phyloP scores from a whole-genome alignment of 257 asterid genomes.

The Euphrasia confusa region DNA sequence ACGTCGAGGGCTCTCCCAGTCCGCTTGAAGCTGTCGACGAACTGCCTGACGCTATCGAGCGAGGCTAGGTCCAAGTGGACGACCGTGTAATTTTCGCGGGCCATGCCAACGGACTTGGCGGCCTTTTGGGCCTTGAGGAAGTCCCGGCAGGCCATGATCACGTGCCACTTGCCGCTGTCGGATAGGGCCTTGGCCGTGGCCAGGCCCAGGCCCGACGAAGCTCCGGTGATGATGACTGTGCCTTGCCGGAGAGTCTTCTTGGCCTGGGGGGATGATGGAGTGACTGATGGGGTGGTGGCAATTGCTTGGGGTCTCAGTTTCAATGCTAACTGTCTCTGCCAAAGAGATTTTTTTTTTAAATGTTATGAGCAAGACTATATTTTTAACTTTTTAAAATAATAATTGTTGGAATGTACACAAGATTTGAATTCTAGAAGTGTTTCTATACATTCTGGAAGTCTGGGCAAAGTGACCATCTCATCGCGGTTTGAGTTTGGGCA shows the following conservation, averaged over 20 bases:
- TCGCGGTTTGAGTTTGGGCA: too few relatives aligned
- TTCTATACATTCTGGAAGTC: too few relatives aligned
- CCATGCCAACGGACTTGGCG: slow-evolving; percentile 69
- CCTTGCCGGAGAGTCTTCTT: slow-evolving; percentile 78
- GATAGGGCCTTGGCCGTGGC: slow-evolving; percentile 84
- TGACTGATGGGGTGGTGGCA: slow-evolving; percentile 49
- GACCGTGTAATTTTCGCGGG: slow-evolving; percentile 65
- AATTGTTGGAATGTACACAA: too few relatives aligned
- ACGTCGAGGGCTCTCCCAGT: slow-evolving; percentile 64
- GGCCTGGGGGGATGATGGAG: slow-evolving; percentile 42
- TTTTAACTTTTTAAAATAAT: too few relatives aligned
- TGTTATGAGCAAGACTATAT: too few relatives aligned
- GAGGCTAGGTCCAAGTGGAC: slow-evolving; percentile 88
- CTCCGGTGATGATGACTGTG: slow-evolving; percentile 65
- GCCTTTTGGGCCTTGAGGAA: slow-evolving; percentile 80
- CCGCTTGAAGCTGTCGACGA: slow-evolving; percentile 59
- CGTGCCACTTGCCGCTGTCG: slow-evolving; percentile 81
- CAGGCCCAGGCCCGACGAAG: slow-evolving; percentile 84
- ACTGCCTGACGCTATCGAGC: slow-evolving; percentile 81
- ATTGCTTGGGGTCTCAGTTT: slow-evolving; percentile 48
- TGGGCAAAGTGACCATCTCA: too few relatives aligned
- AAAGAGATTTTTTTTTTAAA: background rate
- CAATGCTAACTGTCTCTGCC: slow-evolving; percentile 29
- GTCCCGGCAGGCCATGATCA: slow-evolving; percentile 91
- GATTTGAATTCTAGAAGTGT: too few relatives aligned